Conservation (phyloP, 148 eudicot genomes). For the Camellia sinensis region DNA sequence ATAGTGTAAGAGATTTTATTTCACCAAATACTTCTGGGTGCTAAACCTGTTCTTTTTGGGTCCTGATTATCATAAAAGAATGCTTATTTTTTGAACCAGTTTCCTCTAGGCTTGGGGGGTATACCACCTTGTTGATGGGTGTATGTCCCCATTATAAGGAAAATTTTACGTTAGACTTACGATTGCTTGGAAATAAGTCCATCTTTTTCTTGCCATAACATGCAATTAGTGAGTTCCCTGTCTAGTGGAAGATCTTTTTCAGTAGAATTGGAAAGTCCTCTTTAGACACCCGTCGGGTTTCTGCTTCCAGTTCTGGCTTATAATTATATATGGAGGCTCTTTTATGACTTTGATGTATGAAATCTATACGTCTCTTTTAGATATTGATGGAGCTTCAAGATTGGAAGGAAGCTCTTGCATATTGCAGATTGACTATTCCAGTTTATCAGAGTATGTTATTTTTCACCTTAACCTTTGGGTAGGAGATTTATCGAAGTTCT, state of each 20-base stretch:
- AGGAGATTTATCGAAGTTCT: not conserved
- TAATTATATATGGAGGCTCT: slow-evolving; percentile 1
- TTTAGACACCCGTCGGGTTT: not conserved
- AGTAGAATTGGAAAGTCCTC: too few relatives aligned
- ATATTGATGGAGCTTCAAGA: slow-evolving; percentile 71
- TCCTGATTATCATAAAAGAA: not conserved
- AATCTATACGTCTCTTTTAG: slow-evolving; percentile 30
- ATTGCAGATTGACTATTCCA: slow-evolving; percentile 76
- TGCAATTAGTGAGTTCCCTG: not conserved
- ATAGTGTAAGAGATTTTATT: not conserved
- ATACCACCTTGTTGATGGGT: not conserved
- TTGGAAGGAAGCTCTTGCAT: slow-evolving; percentile 70
- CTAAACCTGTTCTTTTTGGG: not conserved
- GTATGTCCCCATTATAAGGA: not conserved
- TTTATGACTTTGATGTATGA: slow-evolving; percentile 1
- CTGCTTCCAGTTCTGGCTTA: not conserved
- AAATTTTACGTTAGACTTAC: not conserved
- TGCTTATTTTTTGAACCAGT: not conserved
- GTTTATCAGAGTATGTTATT: slow-evolving; percentile 67
- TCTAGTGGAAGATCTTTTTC: not conserved
- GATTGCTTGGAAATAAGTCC: not conserved
- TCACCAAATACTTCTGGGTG: not conserved
- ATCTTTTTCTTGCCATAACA: not conserved
- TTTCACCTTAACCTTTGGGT: not conserved
- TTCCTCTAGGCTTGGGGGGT: slow-evolving; percentile 7